Evolutionary conservation across 2,329 filamentous ascomycete genomes (phyloP), one percentile per base, ranked within the genome.

Genomic region (Tolypocladium endophyticum): DNA sequence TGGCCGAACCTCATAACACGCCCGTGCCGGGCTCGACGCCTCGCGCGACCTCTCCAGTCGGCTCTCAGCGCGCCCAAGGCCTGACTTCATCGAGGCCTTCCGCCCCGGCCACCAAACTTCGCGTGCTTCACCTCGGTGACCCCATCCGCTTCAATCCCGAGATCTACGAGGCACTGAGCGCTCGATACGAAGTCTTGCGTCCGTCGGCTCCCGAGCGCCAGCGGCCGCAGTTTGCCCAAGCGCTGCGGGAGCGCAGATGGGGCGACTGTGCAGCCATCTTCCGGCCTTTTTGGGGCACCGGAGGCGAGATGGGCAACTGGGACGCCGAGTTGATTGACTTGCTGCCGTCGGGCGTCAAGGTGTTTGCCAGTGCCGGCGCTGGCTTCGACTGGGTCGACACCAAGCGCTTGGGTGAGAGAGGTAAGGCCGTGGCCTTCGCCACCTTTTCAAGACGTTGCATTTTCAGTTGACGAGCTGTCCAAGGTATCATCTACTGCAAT

Each of bases 81-180:
- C 56, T 60, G 66, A 7, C 65, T 67, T 55, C 69, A 55, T 58
- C 68, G 45, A 61, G 67, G 56, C 59, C 61, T 23, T 55, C 53
- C 2, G 56, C 68, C 0, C 50, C 65, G 3, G 63, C 65, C 7
- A 61, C 63, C 20, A 78, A 72, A 61, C 77, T 73, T 53, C 81
- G 86, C 63, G 86, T 94, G 61, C 82, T 95, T 65, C 87, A 87
- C 75, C 86, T 91, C 72, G 90, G 90, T 63, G 89, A 92, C 68
- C 74, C 77, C 11, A 71, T 81, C 60, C 75, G 74, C 63, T 81
- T 80, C 70, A 81, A 82, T 63, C 75, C 72, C 0, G 69, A 73
- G 1, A 79, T 77, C 0, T 81, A 79, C 64, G 70, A 70, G 38
- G 70, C 72, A 62, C 77, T 83, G 65, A 68, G 71, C 35, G 55